Base-by-base conservation (phyloP, 257 asterid species). In the Solanum chilense region DNA sequence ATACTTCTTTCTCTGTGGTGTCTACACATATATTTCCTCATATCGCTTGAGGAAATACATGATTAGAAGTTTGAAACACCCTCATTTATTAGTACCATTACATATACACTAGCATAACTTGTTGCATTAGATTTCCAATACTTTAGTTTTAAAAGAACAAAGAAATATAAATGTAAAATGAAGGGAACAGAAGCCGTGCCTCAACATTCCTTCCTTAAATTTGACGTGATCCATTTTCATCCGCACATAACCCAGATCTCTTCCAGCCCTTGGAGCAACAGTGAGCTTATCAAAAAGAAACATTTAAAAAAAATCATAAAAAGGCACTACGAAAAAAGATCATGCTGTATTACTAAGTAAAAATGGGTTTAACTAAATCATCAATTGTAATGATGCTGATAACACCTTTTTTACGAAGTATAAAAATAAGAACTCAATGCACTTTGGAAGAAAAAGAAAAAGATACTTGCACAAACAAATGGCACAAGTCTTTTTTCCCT, bases 221-320 rank as follows among this genome's bases (percentile, higher is more conserved):
- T 95, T 97, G 87, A 96, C 88, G 86, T 90, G 92, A 91, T 95
- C 98, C 96, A 93, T 92, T 87, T 94, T 97, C 89, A 94, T 29
- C 88, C 98, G 93, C 82, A 91, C 97, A 87, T 96, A 97, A 49
- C 99, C 99, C 90, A 95, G 89, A 68, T 95, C 98, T 87, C 97
- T 90, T 86, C 99, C 99, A 87, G 99, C 97, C 94, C 99, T 92
- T 29, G 99, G 99, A 87, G 98, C 88, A 86, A 97, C 94, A 29
- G 99, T 97, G 89, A 97, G 49, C 99, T 97, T 90, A 88, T 83
- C 87, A 87, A 75, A 77, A 80, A 31, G 29, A 81, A 47, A 78
- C 87, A 82, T 83, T 83, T 47, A 37, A 85, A 77, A 9, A 84
- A 13, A 35, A 12, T 49, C 85, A 81, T 20, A 81, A 81, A 81